Evolutionary conservation across 176 grass and related monocot genomes (phyloP).

Genomic region (Oryza rufipogon): DNA sequence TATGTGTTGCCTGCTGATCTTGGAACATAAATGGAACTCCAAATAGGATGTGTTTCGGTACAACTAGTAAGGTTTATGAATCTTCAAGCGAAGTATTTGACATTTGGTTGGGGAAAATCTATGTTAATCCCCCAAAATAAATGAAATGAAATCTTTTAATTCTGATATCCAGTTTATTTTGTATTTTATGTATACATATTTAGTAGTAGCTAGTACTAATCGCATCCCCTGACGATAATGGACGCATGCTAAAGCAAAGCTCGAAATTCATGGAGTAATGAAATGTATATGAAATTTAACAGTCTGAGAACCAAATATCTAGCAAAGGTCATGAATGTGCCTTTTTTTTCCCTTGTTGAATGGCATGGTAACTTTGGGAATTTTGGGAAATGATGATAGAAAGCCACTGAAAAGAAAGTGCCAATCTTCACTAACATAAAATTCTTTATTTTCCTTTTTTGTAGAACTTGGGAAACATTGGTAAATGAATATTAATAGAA

Average conservation of each 20-base stretch:
- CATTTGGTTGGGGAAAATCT: too few relatives aligned
- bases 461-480: neutral
- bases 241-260: too few relatives aligned
- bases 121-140: too few relatives aligned
- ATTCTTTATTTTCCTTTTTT: conserved; percentile 9
- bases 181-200: too few relatives aligned
- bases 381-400: neutral
- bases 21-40: neutral
- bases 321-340: neutral
- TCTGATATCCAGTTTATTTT: too few relatives aligned
- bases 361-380: too few relatives aligned
- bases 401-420: neutral
- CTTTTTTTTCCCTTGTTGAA: neutral
- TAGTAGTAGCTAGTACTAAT: too few relatives aligned
- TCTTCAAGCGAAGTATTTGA: too few relatives aligned
- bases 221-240: too few relatives aligned
- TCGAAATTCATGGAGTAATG: too few relatives aligned
- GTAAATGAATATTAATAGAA: neutral
- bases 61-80: neutral
- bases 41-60: neutral
- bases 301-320: neutral
- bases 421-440: neutral
- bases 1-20: neutral
- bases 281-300: neutral
- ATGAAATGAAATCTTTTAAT: too few relatives aligned